Percentiles rank a stretch among this genome's conserved stretches.
Evolutionary conservation across 176 grass and related monocot species (phyloP).

Genomic region (Otatea glauca): DNA sequence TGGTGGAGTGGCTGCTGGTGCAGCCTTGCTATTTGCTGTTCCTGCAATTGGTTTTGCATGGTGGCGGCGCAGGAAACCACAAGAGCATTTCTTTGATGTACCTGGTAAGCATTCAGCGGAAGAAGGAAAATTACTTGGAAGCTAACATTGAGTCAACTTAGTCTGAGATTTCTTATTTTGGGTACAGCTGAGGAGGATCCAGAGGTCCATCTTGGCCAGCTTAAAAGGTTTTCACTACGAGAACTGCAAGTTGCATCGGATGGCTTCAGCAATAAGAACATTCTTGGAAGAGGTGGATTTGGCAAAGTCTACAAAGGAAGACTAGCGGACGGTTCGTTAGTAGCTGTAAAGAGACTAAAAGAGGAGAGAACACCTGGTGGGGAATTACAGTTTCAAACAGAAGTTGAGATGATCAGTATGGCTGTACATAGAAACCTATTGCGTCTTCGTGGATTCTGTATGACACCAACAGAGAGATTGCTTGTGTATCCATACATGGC

Average conservation of each 20-base stretch:
- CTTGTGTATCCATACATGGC: slow-evolving; percentile 92
- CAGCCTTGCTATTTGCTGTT: slow-evolving; percentile 80
- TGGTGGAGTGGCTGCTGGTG: slow-evolving; percentile 86
- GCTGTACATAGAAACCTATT: slow-evolving; percentile 78
- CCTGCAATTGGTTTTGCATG: slow-evolving; percentile 88
- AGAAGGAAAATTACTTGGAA: slow-evolving; percentile 27
- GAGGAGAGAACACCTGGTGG: slow-evolving; percentile 86
- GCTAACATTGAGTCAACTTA: slow-evolving; percentile 31
- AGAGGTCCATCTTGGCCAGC: slow-evolving; percentile 85
- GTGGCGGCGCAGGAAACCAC: slow-evolving; percentile 76
- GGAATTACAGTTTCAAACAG: slow-evolving; percentile 87
- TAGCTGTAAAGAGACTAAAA: slow-evolving; percentile 86
- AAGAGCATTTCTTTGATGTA: slow-evolving; percentile 89
- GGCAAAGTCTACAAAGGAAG: slow-evolving; percentile 93
- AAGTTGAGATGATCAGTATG: slow-evolving; percentile 95
- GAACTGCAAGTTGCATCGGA: slow-evolving; percentile 85
- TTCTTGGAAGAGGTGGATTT: slow-evolving; percentile 87
- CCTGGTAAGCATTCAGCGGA: slow-evolving; percentile 58
- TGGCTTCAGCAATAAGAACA: slow-evolving; percentile 82
- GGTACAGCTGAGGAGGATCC: slow-evolving; percentile 82
- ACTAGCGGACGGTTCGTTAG: slow-evolving; percentile 75
- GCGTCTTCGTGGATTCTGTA: slow-evolving; percentile 84
- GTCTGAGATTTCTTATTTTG: slow-evolving; percentile 37
- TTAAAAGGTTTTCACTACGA: slow-evolving; percentile 82
- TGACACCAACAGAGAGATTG: slow-evolving; percentile 89